Evolutionary conservation across 257 asterid species (phyloP), one percentile per base, ranked within the genome.

Genomic region (Craterostigma plantagineum): DNA sequence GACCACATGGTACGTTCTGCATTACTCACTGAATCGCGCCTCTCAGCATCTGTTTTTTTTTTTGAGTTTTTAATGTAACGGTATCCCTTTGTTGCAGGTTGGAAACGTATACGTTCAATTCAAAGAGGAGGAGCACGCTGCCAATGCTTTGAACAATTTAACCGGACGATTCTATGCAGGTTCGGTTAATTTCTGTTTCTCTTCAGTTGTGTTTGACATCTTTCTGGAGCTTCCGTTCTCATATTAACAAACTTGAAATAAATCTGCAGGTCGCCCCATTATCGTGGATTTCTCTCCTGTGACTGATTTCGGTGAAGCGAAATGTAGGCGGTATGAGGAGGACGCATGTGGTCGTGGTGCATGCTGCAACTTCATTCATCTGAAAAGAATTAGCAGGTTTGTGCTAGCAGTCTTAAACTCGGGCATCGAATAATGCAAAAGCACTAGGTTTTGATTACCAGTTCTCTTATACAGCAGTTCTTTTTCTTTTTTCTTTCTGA

Each of bases 41-140:
- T 2, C 8, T 12, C 11, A 9, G 1, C 14, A 36, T 36, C 3
- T 36, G 14, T 2, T 4, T 36, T 36, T n/a, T n/a, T n/a, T 9
- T 36, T 5, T 23, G 30, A 23, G 30, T 23, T 41, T n/a, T n/a
- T 11, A 15, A 12, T 12, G 9, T 12, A 16, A 11, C 12, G n/a
- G 16, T 8, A 2, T 11, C 2, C 9, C 16, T 12, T 51, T 38
- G 55, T 53, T 60, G 54, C 70, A 90, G 99, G 99, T 90, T 60
- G 99, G 99, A 33, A 90, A 90, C 63, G 95, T 90, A n/a, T 90
- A 83, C 62, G 99, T 83, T 48, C 95, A 90, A 68, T 83, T 83
- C 56, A 70, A 91, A 49, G 95, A 90, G 68, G 95, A 90, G 59
- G 99, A 90, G 57, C 92, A 90, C 37, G 99, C 99, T 36, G 76